phyloP scores from a whole-genome alignment of 2,329 filamentous ascomycete species.

The Monilinia polystroma region DNA sequence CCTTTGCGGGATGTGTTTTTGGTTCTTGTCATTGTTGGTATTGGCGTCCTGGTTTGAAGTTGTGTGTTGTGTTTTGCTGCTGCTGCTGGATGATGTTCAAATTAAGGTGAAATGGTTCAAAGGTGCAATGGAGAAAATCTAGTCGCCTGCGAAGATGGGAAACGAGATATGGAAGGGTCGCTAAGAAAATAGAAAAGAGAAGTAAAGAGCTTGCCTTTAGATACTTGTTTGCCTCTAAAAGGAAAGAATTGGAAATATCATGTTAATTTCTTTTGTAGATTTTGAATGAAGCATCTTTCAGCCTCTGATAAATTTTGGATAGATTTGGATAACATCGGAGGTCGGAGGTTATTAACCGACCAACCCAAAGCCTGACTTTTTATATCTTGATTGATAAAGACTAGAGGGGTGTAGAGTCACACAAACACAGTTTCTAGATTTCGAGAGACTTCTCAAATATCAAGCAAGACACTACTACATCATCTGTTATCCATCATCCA shows the following conservation, averaged over 20 bases:
- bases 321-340: slow-evolving; percentile 13
- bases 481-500: not conserved
- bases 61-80: slow-evolving; percentile 3
- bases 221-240: not conserved
- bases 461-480: no score
- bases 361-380: not conserved
- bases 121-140: not conserved
- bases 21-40: slow-evolving; percentile 13
- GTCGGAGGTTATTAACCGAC: slow-evolving; percentile 7
- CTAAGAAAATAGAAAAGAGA: not conserved
- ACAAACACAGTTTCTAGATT: not conserved
- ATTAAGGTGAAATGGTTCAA: slow-evolving; percentile 10
- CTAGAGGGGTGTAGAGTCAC: not conserved
- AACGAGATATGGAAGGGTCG: not conserved
- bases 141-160: not conserved
- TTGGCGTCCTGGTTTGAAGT: not conserved
- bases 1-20: slow-evolving; percentile 24
- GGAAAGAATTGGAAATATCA: not conserved
- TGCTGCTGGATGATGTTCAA: not conserved
- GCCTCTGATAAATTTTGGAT: slow-evolving; percentile 12
- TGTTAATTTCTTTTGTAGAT: not conserved
- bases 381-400: no score
- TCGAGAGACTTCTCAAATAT: not conserved
- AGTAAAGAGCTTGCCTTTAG: not conserved
- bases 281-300: not conserved